Base-by-base conservation (phyloP, 345 rosid species). In the Populus pruinosa region DNA sequence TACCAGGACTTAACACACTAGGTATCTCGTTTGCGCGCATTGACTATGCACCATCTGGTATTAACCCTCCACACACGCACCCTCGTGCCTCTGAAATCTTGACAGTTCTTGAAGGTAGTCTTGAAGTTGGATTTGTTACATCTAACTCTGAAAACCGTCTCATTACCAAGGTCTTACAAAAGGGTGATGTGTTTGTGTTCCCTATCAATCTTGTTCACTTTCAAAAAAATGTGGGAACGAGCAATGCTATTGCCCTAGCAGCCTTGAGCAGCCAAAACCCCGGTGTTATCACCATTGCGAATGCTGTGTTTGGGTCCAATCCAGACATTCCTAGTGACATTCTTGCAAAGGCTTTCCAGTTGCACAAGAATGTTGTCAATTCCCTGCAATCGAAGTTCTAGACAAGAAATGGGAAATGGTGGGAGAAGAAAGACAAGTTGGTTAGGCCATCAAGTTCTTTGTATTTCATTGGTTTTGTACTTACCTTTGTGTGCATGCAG, bases 21-120 rank as follows among this genome's bases (percentile, higher is more conserved):
- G 53, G 53, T 13, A 49, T 49, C 18, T 49, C 53, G 16, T 5
- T 16, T 49, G 20, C 18, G 4, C 65, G 65, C 31, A 61, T 61
- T 27, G 65, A 61, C 65, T 61, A 61, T 10, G 27, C 65, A n/a
- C 65, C 65, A 21, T 23, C 0, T 2, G 76, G 76, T n/a, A 50
- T 62, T 4, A 71, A 62, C 47, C 75, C 75, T 7, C 80, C 76
- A 13, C 71, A 66, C 6, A 63, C 23, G 5, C 81, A 72, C 67
- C 81, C 81, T 66, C 71, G 76, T 9, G 81, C 71, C n/a, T n/a
- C 81, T 6, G 81, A 78, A 27, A 67, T 78, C 13, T 23, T 78
- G 11, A 7, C 18, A 10, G 81, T 78, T 14, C 67, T 78, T 17
- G 56, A 38, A 20, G 81, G 81, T 13, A 66, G 71, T 2, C 71